Evolutionary conservation across 306 rosid genomes (phyloP).

Genomic region (Bauhinia variegata): DNA sequence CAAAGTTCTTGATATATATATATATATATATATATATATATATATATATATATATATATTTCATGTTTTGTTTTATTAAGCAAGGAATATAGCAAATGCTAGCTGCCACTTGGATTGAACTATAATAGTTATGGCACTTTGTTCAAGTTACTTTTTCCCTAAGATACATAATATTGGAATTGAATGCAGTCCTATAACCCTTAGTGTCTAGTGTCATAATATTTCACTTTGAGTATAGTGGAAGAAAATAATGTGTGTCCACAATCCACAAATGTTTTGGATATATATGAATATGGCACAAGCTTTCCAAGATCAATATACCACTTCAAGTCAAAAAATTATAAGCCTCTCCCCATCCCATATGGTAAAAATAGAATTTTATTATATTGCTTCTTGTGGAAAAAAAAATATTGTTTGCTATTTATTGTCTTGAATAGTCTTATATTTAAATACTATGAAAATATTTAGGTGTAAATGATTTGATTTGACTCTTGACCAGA

Average conservation of each 20-base stretch:
- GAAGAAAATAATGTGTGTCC: conserved; percentile 53
- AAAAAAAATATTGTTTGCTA: too few relatives aligned
- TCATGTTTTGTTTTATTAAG: conserved; percentile 17
- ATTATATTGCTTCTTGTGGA: too few relatives aligned
- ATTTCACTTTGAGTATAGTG: conserved; percentile 39
- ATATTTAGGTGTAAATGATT: too few relatives aligned
- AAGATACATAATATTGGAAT: conserved; percentile 32
- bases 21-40: too few relatives aligned
- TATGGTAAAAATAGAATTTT: too few relatives aligned
- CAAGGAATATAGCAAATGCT: conserved; percentile 16
- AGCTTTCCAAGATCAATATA: too few relatives aligned
- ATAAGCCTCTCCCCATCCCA: too few relatives aligned
- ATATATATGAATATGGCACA: background rate
- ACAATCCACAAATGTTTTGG: background rate
- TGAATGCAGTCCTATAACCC: conserved; percentile 24
- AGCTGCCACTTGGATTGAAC: conserved; percentile 21
- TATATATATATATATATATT: too few relatives aligned
- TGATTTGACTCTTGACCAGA: too few relatives aligned
- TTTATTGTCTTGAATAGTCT: too few relatives aligned
- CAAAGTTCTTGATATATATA: conserved; percentile 18
- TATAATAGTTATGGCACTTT: conserved; percentile 20
- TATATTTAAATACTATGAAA: too few relatives aligned
- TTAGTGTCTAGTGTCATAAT: conserved; percentile 11
- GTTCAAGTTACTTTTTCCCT: conserved; percentile 22
- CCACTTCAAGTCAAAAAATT: too few relatives aligned